Base-by-base conservation (phyloP, 148 eudicot species). In the Rhododendron ferrugineum region DNA sequence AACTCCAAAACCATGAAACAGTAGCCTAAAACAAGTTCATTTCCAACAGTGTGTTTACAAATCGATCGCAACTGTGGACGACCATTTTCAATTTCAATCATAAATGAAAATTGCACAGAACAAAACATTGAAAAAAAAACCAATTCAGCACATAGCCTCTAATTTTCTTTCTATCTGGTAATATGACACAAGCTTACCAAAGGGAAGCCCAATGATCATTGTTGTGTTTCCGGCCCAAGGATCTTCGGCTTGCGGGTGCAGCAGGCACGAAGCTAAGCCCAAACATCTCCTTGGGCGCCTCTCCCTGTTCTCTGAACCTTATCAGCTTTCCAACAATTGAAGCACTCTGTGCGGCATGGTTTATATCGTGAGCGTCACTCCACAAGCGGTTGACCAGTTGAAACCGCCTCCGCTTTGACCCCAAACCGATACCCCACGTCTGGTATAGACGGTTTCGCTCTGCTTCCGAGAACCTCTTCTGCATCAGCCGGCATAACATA, bases 241-340 rank as follows among this genome's bases (percentile, higher is more conserved):
- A 93, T 88, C 92, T 88, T 78, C 95, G 86, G 80, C 84, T 90
- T 81, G 70, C 44, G 79, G 87, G 88, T 14, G 94, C 95, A 64
- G 94, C 85, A 78, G 93, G 92, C 9, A 94, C 85, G 73, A 96
- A 93, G 89, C 95, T 95, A 56, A 96, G 95, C 37, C 99, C 99
- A 86, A 96, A 91, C 97, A 93, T 95, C 85, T 93, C 99, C 86
- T 93, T 94, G 5, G 91, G 84, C 1, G 95, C 93, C n/a, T 83
- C 89, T 47, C 95, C 97, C 32, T 93, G 91, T 87, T 93, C 93
- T 1, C 91, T 90, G 87, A 96, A 94, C 86, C 93, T 90, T 40
- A 96, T 89, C 70, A 96, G 89, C 91, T 92, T 93, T 73, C 93
- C 97, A 49, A 96, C 92, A 49, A 91, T 85, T 11, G 90, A 84